These are phyloP conservation scores for Mortierella sp. DNA, from an alignment of 371 early-diverging fungal species.

Conservation along the genomic window DNA sequence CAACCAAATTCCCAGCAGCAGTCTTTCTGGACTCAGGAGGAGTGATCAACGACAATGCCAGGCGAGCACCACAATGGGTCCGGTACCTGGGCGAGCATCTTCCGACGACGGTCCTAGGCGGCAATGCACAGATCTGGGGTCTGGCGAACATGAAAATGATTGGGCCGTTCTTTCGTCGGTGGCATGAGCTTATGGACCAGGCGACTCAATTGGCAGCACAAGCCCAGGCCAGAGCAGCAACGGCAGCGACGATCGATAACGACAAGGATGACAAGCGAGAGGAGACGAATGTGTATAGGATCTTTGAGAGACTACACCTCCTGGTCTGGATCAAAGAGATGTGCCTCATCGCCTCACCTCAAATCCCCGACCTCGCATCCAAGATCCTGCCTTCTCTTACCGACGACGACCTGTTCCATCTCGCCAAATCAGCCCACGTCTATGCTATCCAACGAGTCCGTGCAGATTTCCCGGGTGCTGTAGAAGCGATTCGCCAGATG, in stretches of 20 bases:
- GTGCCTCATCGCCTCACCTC: conserved; percentile 21
- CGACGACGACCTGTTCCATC: conserved; percentile 24
- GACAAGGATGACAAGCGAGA: neutral
- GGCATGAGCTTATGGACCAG: conserved; percentile 40
- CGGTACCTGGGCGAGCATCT: conserved; percentile 42
- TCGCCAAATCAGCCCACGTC: conserved; percentile 29
- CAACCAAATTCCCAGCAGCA: conserved; percentile 44
- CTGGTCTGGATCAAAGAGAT: conserved; percentile 44
- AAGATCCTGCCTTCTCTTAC: conserved; percentile 12
- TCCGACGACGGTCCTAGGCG: conserved; percentile 37
- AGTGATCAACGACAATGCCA: conserved; percentile 48
- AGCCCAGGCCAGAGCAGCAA: conserved; percentile 13
- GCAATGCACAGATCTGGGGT: conserved; percentile 31
- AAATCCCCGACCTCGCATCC: conserved; percentile 18
- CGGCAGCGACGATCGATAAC: neutral
- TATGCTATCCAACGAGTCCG: conserved; percentile 39
- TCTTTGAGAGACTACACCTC: conserved; percentile 44
- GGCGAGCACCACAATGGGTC: conserved; percentile 44
- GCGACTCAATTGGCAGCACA: conserved; percentile 25
- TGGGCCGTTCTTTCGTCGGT: conserved; percentile 37
- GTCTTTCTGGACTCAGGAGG: conserved; percentile 52
- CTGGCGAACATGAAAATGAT: conserved; percentile 28
- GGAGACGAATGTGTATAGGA: conserved; percentile 30
- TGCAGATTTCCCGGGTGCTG: conserved; percentile 44
- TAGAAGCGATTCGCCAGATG: conserved; percentile 32